Evolutionary conservation across 306 rosid genomes (phyloP).

Genomic region (Medicago arabica): DNA sequence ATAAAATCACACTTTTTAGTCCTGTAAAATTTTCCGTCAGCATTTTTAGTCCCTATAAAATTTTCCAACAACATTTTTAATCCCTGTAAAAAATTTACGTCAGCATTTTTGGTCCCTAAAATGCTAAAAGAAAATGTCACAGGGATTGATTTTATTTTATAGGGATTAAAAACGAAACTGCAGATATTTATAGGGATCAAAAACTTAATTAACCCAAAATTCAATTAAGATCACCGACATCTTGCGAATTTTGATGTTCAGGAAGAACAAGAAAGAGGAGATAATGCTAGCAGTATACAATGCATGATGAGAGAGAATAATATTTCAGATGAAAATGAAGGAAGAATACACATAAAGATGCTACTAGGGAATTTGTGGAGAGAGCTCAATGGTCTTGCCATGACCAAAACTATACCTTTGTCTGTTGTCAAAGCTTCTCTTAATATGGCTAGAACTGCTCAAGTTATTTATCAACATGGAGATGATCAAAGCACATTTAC

Average conservation of each 20-base stretch:
- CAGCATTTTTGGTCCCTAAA: too few species aligned
- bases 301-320: constrained; percentile 42
- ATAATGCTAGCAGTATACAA: constrained; percentile 49
- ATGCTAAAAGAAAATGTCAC: too few species aligned
- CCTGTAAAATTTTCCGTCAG: too few species aligned
- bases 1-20: too few species aligned
- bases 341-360: constrained; percentile 41
- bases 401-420: constrained; percentile 16
- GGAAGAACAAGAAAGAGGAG: constrained; percentile 61
- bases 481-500: constrained; percentile 46
- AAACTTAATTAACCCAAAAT: too few species aligned
- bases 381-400: constrained; percentile 45
- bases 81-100: too few species aligned
- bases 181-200: too few species aligned
- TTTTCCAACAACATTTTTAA: too few species aligned
- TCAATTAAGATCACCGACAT: background rate
- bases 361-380: constrained; percentile 46
- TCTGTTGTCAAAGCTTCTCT: constrained; percentile 45
- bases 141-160: too few species aligned
- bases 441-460: constrained; percentile 59
- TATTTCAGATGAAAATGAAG: constrained; percentile 21
- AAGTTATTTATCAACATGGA: constrained; percentile 56
- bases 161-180: too few species aligned
- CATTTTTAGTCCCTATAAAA: too few species aligned
- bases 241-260: background rate